Evolutionary conservation across 1,284 basidiomycete species (phyloP).

Genomic region (Fomitiporia mediterranea): DNA sequence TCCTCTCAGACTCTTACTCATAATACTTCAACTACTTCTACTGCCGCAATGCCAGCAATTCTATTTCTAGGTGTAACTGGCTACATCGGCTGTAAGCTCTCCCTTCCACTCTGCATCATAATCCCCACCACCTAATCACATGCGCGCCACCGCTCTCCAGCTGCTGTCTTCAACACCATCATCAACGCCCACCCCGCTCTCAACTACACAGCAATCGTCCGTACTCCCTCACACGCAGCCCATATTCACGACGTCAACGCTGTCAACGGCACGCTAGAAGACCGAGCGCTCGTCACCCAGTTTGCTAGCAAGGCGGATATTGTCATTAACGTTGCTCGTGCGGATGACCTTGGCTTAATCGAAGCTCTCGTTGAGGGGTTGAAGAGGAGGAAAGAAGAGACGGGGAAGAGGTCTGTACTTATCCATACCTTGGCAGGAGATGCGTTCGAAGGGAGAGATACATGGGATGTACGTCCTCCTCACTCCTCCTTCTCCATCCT

Average conservation of each 20-base stretch:
- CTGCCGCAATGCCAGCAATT: slow-evolving; percentile 3
- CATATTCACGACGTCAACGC: not conserved
- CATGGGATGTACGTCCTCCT: slow-evolving; percentile 16
- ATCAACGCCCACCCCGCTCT: slow-evolving; percentile 10
- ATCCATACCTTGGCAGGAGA: slow-evolving; percentile 22
- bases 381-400: slow-evolving; percentile 21
- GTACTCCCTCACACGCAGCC: not conserved
- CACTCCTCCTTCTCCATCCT: not conserved
- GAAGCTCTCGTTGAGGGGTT: slow-evolving; percentile 21
- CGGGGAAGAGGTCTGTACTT: slow-evolving; percentile 4
- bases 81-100: slow-evolving; percentile 11
- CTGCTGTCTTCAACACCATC: slow-evolving; percentile 3
- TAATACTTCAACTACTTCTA: too few species aligned
- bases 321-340: slow-evolving; percentile 22
- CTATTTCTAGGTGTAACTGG: slow-evolving; percentile 12
- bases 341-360: slow-evolving; percentile 21
- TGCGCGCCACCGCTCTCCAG: not conserved
- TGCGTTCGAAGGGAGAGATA: slow-evolving; percentile 17
- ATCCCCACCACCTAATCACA: not conserved
- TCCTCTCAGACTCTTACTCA: too few species aligned
- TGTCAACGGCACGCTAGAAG: slow-evolving; percentile 20
- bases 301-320: slow-evolving; percentile 22
- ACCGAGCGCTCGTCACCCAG: slow-evolving; percentile 20
- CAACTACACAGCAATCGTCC: slow-evolving; percentile 1
- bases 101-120: not conserved